Conservation (phyloP, 2,329 filamentous ascomycete genomes). For the Fusarium sp. region DNA sequence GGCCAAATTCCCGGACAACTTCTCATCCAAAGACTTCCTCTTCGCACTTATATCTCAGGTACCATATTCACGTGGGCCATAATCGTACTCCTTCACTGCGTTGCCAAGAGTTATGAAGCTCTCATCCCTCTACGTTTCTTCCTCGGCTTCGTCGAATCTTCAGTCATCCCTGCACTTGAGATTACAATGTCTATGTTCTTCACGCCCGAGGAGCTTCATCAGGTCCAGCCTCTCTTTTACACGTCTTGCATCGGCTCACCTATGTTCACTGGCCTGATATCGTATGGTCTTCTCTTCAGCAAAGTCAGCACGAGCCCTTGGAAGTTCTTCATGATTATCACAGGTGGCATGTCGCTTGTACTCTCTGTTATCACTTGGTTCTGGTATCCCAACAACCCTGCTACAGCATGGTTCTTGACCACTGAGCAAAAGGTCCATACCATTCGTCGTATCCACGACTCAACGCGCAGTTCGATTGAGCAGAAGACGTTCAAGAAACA, state of each 20-base stretch:
- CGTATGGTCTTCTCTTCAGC: background rate
- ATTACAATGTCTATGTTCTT: conserved; percentile 5
- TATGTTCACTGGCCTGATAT: background rate
- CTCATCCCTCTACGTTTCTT: background rate
- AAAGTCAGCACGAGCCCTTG: background rate
- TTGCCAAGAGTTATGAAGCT: background rate
- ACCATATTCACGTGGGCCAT: background rate
- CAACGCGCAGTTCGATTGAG: background rate
- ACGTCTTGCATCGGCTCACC: background rate
- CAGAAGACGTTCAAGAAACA: conserved; percentile 4
- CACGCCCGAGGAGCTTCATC: background rate
- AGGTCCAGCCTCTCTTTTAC: background rate
- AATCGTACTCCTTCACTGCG: background rate
- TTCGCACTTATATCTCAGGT: background rate
- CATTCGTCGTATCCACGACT: background rate
- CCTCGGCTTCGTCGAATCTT: background rate
- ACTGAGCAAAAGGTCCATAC: conserved; percentile 1
- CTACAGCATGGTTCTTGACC: background rate
- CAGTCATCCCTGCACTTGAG: background rate
- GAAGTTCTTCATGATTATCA: conserved; percentile 9
- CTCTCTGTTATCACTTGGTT: background rate
- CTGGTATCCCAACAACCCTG: conserved; percentile 3
- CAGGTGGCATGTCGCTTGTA: background rate
- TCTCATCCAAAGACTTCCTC: background rate
- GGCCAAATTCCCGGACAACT: background rate